Conservation (phyloP, 768 basidiomycete genomes). For the Daedaleopsis nitida region DNA sequence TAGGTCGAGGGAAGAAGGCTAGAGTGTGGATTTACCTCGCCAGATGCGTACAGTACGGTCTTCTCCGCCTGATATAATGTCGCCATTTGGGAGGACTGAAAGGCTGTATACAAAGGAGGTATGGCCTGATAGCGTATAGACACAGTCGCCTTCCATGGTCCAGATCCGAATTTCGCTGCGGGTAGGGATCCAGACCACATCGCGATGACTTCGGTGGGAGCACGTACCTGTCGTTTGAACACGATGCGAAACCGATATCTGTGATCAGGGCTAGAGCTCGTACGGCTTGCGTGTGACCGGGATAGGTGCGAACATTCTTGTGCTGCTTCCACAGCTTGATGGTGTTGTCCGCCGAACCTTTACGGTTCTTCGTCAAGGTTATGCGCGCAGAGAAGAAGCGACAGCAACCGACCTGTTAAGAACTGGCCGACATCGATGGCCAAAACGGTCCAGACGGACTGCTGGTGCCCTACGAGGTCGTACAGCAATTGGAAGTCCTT, state of each 20-base stretch:
- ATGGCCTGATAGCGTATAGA: slow-evolving; percentile 87
- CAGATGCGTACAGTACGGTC: slow-evolving; percentile 92
- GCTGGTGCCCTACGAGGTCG: slow-evolving; percentile 82
- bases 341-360: slow-evolving; percentile 93
- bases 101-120: slow-evolving; percentile 96
- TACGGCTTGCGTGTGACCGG: slow-evolving; percentile 91
- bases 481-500: slow-evolving; percentile 70
- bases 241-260: slow-evolving; percentile 92
- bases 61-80: slow-evolving; percentile 89
- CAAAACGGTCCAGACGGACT: slow-evolving; percentile 93
- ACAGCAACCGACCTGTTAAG: slow-evolving; percentile 66
- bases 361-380: slow-evolving; percentile 1
- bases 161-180: slow-evolving; percentile 89
- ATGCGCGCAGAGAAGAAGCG: background rate
- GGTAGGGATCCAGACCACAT: slow-evolving; percentile 7
- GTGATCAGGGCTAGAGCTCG: slow-evolving; percentile 79
- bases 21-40: slow-evolving; percentile 58
- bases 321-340: slow-evolving; percentile 87
- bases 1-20: slow-evolving; percentile 1
- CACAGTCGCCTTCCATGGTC: slow-evolving; percentile 78
- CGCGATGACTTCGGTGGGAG: background rate
- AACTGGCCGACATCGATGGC: slow-evolving; percentile 75
- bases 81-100: slow-evolving; percentile 77
- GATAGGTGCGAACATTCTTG: slow-evolving; percentile 73
- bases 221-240: slow-evolving; percentile 87